Base-by-base conservation (phyloP, 2,329 filamentous ascomycete species). In the Scedosporium apiospermum region DNA sequence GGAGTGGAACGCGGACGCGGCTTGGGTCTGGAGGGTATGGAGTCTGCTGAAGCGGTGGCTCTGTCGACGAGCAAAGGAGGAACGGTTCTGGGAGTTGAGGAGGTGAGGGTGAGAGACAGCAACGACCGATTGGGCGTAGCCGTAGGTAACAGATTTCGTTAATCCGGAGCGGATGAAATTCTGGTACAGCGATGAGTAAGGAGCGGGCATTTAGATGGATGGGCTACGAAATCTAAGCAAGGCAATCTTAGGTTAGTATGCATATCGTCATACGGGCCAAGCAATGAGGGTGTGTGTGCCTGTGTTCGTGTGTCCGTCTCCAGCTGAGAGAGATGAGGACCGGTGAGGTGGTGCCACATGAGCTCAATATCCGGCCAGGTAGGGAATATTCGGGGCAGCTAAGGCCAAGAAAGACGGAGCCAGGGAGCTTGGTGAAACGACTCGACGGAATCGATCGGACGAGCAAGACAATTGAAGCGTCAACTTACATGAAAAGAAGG, bases 121-220 rank as follows among this genome's bases (percentile, higher is more conserved):
- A 78, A 99, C 92, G 78, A 98, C 89, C 66, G 93, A 96, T 76
- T 98, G 93, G 70, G 93, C 93, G 84, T 97, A 98, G 78, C 93
- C 93, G 85, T 98, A 91, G 76, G 91, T 93, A 76, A 98, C 89
- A 72, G 93, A 92, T 82, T 98, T 98, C 71, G 75, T 73, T 79
- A 97, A 89, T 88, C 91, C 93, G 84, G 93, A 90, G 82, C 95
- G 93, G 86, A 96, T 91, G 83, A 98, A 90, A 82, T 84, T 88
- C 79, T 85, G 82, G 77, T 86, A 87, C 68, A 88, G 78, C 73
- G 83, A 84, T 66, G 84, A 87, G 76, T 87, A 87, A 72, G 87
- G 85, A 75, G 82, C 81, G 78, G 85, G 86, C 93, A 97, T 98
- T 96, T 96, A 96, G 90, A 83, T 86, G 76, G 62, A 21, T 18